phyloP scores from a whole-genome alignment of 139 green algal species.

The Cymbomonas tetramitiformis region DNA sequence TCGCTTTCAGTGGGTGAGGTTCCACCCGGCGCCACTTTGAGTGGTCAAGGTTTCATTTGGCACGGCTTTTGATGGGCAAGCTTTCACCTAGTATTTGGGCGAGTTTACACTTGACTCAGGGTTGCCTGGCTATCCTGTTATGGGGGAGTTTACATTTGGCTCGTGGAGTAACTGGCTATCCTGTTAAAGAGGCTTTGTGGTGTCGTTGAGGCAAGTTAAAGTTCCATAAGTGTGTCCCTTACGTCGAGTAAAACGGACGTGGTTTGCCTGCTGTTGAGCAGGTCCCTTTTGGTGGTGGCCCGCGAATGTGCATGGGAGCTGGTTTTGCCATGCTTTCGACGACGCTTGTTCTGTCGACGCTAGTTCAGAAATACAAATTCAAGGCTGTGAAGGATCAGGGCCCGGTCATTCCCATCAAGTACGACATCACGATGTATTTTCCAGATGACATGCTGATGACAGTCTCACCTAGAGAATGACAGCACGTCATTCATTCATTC shows the following conservation, averaged over 20 bases:
- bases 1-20: too few relatives aligned
- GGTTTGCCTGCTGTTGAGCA: too few relatives aligned
- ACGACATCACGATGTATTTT: constrained; percentile 32
- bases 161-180: neutral
- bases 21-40: too few relatives aligned
- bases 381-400: neutral
- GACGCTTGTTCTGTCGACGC: constrained; percentile 17
- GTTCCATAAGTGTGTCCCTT: neutral
- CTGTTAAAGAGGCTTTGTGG: neutral
- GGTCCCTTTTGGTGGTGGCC: constrained; percentile 28
- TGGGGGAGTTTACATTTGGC: neutral
- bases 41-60: too few relatives aligned
- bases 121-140: neutral
- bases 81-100: too few relatives aligned
- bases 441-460: constrained; percentile 16
- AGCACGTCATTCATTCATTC: too few relatives aligned
- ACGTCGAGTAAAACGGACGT: constrained; percentile 18
- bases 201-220: constrained; percentile 7
- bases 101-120: too few relatives aligned
- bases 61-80: too few relatives aligned
- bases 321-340: constrained; percentile 24
- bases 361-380: constrained; percentile 20
- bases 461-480: too few relatives aligned
- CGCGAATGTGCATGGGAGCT: constrained; percentile 27
- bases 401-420: constrained; percentile 12